Conservation (phyloP, 2,329 filamentous ascomycete species). For the Penicillium expansum region DNA sequence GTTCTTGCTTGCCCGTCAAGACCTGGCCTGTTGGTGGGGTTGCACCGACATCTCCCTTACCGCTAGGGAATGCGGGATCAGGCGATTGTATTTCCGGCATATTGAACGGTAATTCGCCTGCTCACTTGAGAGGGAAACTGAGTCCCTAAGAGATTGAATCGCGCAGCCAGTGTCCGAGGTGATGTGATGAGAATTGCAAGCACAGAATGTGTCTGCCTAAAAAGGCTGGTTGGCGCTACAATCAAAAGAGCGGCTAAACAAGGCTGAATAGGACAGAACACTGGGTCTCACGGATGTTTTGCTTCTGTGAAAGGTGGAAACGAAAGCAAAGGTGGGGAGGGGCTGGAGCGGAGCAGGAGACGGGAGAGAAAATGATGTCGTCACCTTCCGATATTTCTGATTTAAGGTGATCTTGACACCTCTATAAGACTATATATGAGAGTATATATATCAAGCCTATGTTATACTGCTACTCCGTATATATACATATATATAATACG, state of each 20-base stretch:
- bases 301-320: background rate
- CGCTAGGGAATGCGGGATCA: slow-evolving; percentile 15
- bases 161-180: background rate
- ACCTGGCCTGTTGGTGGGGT: slow-evolving; percentile 53
- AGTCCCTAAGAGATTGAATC: background rate
- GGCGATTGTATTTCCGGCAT: slow-evolving; percentile 9
- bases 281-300: background rate
- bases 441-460: too few species aligned
- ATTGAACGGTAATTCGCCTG: background rate
- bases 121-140: background rate
- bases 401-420: background rate
- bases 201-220: slow-evolving; percentile 32
- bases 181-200: background rate
- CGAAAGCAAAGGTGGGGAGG: slow-evolving; percentile 1
- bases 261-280: background rate
- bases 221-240: slow-evolving; percentile 21
- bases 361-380: slow-evolving; percentile 14
- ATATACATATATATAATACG: too few species aligned
- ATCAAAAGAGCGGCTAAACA: slow-evolving; percentile 15
- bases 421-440: too few species aligned
- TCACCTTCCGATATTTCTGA: slow-evolving; percentile 5
- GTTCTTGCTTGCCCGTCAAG: slow-evolving; percentile 94
- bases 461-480: too few species aligned
- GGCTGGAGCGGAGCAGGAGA: background rate
- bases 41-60: slow-evolving; percentile 11